phyloP scores from a whole-genome alignment of 306 rosid species.

The Vicia villosa region DNA sequence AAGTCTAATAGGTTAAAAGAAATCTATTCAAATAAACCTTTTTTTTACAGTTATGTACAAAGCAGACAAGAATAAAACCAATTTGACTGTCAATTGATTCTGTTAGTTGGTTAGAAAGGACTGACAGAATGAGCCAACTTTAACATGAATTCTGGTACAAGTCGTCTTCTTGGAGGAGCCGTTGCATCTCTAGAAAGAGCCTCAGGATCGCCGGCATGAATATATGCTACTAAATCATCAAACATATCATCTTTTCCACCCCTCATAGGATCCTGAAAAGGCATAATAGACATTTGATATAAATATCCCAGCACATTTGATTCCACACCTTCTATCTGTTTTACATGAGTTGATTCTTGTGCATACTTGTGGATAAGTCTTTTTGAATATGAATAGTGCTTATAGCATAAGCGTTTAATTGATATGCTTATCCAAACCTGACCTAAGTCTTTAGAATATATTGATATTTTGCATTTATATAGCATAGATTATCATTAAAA shows the following conservation, averaged over 20 bases:
- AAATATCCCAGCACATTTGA: neutral
- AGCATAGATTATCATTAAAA: neutral
- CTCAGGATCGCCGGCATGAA: conserved; percentile 68
- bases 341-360: too few relatives aligned
- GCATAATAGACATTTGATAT: conserved; percentile 18
- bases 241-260: conserved; percentile 81
- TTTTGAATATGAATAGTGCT: neutral
- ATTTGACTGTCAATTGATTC: conserved; percentile 1
- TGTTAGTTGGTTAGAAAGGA: conserved; percentile 60
- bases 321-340: too few relatives aligned
- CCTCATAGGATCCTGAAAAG: conserved; percentile 91
- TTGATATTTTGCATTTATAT: too few relatives aligned
- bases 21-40: too few relatives aligned
- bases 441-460: too few relatives aligned
- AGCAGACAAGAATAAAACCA: conserved; percentile 5
- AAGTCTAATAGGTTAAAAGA: too few relatives aligned
- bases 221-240: conserved; percentile 68
- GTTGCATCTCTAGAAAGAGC: conserved; percentile 65
- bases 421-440: too few relatives aligned
- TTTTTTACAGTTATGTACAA: conserved; percentile 27
- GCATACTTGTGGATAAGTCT: neutral
- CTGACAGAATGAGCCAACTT: conserved; percentile 77
- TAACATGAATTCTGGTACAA: conserved; percentile 88
- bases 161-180: conserved; percentile 85
- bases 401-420: too few relatives aligned